Evolutionary conservation across 2,329 filamentous ascomycete species (phyloP), one percentile per base, ranked within the genome.

Genomic region (Xylaria sp.): DNA sequence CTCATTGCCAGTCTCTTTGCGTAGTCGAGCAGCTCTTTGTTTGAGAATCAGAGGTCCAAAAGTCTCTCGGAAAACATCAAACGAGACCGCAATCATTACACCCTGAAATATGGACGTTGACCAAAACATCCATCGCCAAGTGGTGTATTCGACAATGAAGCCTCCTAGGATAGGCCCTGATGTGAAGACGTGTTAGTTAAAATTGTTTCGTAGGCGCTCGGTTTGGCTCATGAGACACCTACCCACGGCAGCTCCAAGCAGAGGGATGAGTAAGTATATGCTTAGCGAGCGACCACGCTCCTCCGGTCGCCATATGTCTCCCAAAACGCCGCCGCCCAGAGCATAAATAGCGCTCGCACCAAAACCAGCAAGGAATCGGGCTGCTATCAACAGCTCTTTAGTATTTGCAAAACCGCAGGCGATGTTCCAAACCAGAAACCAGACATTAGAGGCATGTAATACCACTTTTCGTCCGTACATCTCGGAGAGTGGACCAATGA

Each of bases 341-440:
- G 82, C 78, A 41, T 84, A 83, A 1, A 82, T 79, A 1, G 81
- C 78, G 53, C 81, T 83, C 0, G 83, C 84, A 1, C 84, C 84
- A 20, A 87, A 78, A 0, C 84, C 84, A 4, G 83, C 79, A 0
- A 87, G 69, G 48, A 86, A 83, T 0, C 85, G 78, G 13, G 81
- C 78, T 0, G 78, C 80, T 12, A 86, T 82, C 2, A 87, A 73
- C 7, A 80, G 55, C 6, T 77, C 76, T 60, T 83, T 80, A 2
- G 78, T 76, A 0, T 70, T 76, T 4, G 83, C 76, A 60, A 82
- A 81, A 3, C 82, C 80, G 65, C 83, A 85, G 1, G 78, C 76
- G 8, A 85, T 68, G 69, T 85, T 85, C 81, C 85, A 85, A 45
- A 81, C 65, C 2, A 87, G 74, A 73, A 87, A 87, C 79, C 83